phyloP scores from a whole-genome alignment of 1,139 yeast genomes.

The Geotrichum restrictum region DNA sequence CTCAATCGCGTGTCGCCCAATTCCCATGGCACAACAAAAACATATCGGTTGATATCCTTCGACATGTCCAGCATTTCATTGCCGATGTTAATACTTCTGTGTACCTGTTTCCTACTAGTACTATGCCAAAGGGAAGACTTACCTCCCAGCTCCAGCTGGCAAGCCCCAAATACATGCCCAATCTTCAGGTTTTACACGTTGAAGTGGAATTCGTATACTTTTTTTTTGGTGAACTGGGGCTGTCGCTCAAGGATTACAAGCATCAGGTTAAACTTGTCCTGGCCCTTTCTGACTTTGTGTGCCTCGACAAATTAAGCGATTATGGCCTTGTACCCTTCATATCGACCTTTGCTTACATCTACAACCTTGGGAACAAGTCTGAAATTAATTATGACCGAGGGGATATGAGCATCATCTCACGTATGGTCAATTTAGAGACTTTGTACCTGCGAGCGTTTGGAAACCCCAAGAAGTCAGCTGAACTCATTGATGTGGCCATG shows the following conservation, averaged over 20 bases:
- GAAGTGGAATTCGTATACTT: constrained; percentile 5
- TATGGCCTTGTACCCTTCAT: constrained; percentile 7
- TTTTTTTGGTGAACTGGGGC: constrained; percentile 6
- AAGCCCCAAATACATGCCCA: constrained; percentile 2
- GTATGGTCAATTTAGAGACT: constrained; percentile 1
- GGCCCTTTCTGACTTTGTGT: constrained; percentile 7
- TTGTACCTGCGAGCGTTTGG: constrained; percentile 3
- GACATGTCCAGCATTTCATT: constrained; percentile 2
- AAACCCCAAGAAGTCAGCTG: not conserved
- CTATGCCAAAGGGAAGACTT: constrained; percentile 1
- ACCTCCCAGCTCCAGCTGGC: constrained; percentile 5
- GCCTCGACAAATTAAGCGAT: constrained; percentile 5
- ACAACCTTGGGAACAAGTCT: constrained; percentile 4
- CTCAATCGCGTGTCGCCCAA: not conserved
- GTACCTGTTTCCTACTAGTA: not conserved
- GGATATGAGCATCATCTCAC: not conserved
- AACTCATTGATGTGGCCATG: not conserved
- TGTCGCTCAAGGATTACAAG: not conserved
- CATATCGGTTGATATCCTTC: not conserved
- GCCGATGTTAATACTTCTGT: constrained; percentile 8
- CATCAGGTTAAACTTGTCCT: not conserved
- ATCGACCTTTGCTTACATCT: constrained; percentile 5
- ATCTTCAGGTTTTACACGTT: not conserved
- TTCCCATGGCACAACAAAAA: constrained; percentile 7
- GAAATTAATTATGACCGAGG: constrained; percentile 1